phyloP scores from a whole-genome alignment of 78 protist species.

The Polysphondylium violaceum region DNA sequence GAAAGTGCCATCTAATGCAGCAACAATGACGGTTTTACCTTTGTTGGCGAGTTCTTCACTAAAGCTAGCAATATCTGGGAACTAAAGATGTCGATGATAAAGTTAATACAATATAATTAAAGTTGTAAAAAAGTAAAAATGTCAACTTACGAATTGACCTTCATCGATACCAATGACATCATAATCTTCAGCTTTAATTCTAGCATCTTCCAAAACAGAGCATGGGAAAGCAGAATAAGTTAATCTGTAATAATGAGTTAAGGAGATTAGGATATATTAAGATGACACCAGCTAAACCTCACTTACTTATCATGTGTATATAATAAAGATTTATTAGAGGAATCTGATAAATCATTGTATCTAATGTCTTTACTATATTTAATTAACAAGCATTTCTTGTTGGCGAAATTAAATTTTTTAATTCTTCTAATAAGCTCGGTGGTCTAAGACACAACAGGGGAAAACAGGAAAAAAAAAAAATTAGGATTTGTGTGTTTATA shows the following conservation, averaged over 20 bases:
- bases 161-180: constrained; percentile 96
- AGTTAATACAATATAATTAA: not conserved
- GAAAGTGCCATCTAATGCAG: constrained; percentile 94
- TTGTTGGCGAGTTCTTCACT: constrained; percentile 87
- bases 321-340: constrained; percentile 27
- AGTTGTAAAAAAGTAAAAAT: not conserved
- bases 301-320: constrained; percentile 89
- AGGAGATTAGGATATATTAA: not conserved
- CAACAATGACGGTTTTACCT: constrained; percentile 93
- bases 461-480: not conserved
- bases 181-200: constrained; percentile 23
- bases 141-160: constrained; percentile 90
- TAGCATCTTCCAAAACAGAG: constrained; percentile 53
- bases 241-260: constrained; percentile 8
- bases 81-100: no score
- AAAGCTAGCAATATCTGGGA: constrained; percentile 91
- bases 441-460: constrained; percentile 14
- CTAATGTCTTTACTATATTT: constrained; percentile 88
- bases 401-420: constrained; percentile 82
- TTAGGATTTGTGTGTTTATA: not conserved
- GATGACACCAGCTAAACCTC: not conserved
- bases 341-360: constrained; percentile 79
- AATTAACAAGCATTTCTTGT: constrained; percentile 73
- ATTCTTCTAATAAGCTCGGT: constrained; percentile 93
- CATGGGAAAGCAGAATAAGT: constrained; percentile 79